Base-by-base conservation (phyloP, 2,329 filamentous ascomycete genomes). In the Periconia sp. region DNA sequence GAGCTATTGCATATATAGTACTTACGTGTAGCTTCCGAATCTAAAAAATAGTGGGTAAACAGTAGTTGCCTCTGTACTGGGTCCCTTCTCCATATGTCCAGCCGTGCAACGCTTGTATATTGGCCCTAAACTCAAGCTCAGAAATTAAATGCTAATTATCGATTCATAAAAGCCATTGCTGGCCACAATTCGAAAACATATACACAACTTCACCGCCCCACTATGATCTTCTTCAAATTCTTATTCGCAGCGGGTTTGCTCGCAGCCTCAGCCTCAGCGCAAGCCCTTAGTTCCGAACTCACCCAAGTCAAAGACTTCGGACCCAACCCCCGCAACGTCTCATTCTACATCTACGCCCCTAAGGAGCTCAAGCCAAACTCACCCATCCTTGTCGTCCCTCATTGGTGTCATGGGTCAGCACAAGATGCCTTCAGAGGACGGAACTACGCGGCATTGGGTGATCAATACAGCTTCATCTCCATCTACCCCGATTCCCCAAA, bases 341-440 rank as follows among this genome's bases (percentile, higher is more conserved):
- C 60, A 2, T 61, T 69, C 47, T 71, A 65, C 57, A 68, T 71
- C 31, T 72, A 71, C 49, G 68, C 70, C 1, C 69, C 69, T 10
- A 61, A 66, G 6, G 65, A 59, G 17, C 63, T 72, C 1, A 53
- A 60, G 6, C 44, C 62, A 13, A 68, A 68, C 17, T 61, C 68
- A 17, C 64, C 69, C 9, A 66, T 72, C 15, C 58, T 71, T 1
- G 68, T 71, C 10, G 58, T 65, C 6, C 69, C 68, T 9, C 69
- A 72, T 45, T 71, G 68, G 69, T 72, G 68, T 54, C 64, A 66
- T 45, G 69, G 68, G 9, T 66, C 66, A 1, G 69, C 67, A 0
- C 65, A 65, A 41, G 56, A 64, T 17, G 69, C 65, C 23, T 72
- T 71, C 54, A 58, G 60, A 2, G 54, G 53, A 33, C 60, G 68